A percentile compares a stretch with the other conserved stretches of the same genome.
phyloP scores from a whole-genome alignment of 495 filamentous ascomycete species.

The Eremomyces bilateralis region DNA sequence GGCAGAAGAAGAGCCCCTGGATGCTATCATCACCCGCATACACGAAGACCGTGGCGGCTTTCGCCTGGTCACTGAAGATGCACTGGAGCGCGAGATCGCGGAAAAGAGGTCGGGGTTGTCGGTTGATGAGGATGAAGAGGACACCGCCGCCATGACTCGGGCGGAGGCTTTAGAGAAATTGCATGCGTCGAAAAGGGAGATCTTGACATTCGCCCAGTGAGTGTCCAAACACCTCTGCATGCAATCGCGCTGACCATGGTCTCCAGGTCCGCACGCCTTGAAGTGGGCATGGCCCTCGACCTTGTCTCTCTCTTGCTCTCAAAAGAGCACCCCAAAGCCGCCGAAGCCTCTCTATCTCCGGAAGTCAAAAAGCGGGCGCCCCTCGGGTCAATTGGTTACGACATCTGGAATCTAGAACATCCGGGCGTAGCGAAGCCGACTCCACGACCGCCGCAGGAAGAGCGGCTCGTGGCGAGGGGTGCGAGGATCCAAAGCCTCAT shows the following conservation, averaged over 20 bases:
- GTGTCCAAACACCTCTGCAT: too few species aligned
- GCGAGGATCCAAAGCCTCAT: slow-evolving; percentile 61
- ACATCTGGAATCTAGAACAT: slow-evolving; percentile 28
- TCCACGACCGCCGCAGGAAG: slow-evolving; percentile 25
- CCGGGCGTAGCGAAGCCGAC: slow-evolving; percentile 28
- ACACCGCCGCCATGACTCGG: too few species aligned
- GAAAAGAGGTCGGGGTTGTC: slow-evolving; percentile 17
- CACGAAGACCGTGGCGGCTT: slow-evolving; percentile 16
- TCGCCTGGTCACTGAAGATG: slow-evolving; percentile 17
- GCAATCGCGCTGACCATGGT: slow-evolving; percentile 1
- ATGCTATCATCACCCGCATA: slow-evolving; percentile 12
- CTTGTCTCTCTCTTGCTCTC: slow-evolving; percentile 69
- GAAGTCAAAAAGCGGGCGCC: slow-evolving; percentile 39
- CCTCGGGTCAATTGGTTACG: slow-evolving; percentile 53
- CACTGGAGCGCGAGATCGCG: slow-evolving; percentile 48
- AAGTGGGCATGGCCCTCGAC: slow-evolving; percentile 49
- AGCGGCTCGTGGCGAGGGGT: slow-evolving; percentile 41
- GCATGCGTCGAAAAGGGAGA: too few species aligned
- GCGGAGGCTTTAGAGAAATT: too few species aligned
- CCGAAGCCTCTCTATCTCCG: slow-evolving; percentile 43
- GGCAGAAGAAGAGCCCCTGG: slow-evolving; percentile 6
- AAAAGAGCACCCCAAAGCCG: slow-evolving; percentile 46
- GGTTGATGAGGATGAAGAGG: neutral
- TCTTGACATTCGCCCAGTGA: too few species aligned
- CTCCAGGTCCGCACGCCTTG: slow-evolving; percentile 31